These are phyloP conservation scores for Tuber aestivum DNA, from an alignment of 495 filamentous ascomycete genomes.

Conservation along the genomic window DNA sequence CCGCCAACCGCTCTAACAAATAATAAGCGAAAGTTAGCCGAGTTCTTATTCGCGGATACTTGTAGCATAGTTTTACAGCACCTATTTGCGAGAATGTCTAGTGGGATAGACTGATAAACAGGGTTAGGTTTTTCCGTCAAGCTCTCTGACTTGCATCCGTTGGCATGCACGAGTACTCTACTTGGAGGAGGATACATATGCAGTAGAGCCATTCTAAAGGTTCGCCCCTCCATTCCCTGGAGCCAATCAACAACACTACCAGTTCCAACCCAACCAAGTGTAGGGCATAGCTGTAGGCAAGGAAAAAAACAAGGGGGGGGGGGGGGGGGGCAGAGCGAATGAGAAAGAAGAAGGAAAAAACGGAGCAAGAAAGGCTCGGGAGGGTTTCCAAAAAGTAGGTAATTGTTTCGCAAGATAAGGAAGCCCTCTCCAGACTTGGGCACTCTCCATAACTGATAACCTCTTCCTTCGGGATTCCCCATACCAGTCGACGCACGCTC, in stretches of 20 bases:
- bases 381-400: neutral
- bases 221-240: neutral
- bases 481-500: neutral
- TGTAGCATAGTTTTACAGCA: neutral
- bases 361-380: neutral
- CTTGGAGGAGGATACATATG: slow-evolving; percentile 1
- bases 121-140: neutral
- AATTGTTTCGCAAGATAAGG: neutral
- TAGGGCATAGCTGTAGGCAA: neutral
- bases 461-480: neutral
- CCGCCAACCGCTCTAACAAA: neutral
- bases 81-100: neutral
- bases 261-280: neutral
- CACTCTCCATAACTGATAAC: neutral
- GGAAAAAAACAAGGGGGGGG: neutral
- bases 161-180: neutral
- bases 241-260: neutral
- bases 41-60: neutral
- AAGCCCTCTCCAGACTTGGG: neutral
- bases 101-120: neutral
- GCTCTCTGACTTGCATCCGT: neutral
- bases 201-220: neutral
- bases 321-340: neutral
- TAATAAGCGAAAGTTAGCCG: slow-evolving; percentile 4
- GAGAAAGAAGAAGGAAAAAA: neutral